Evolutionary conservation across 306 rosid genomes (phyloP), one percentile per base, ranked within the genome.

Genomic region (Ormosia semicastrata): DNA sequence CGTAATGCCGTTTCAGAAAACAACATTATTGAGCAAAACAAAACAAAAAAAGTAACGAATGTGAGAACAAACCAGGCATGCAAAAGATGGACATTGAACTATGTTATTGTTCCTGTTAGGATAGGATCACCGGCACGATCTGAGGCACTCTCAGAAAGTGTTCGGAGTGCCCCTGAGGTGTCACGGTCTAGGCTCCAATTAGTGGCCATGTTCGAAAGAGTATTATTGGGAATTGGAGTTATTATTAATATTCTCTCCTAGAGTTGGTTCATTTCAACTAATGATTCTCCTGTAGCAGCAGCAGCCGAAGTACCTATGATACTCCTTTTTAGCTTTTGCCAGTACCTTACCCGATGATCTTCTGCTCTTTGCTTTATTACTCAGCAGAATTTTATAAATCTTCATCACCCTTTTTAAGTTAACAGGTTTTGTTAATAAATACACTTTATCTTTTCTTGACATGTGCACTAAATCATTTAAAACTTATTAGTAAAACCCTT

Each of bases 91-190:
- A 66, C 32, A 60, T 76, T 60, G 74, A 77, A 59, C 79, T 33
- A 15, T 49, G 54, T 49, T 49, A 4, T 0, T 49, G 54, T 49
- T 49, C 4, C 32, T 79, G 89, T 85, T 86, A 57, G 88, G 87
- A 80, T 80, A 57, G 89, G 87, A 80, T 80, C 47, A 64, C 76
- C 84, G 76, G 86, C 69, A 78, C 47, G 18, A 53, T 46, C 87
- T 72, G 83, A 65, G 2, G 60, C 71, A 7, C 76, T 52, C 49
- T 81, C 90, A 87, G 84, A 87, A 58, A 67, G 50, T 89, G 98
- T 91, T 93, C 91, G 96, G 94, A 80, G 93, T 94, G 94, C 85
- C 91, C 90, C 86, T 81, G 74, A 74, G 39, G n/a, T 81, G 93
- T 92, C 87, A 34, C 56, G 74, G 77, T 90, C 90, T 3, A 78